Evolutionary conservation across 768 basidiomycete species (phyloP).

Genomic region (Coprinopsis cinerea): DNA sequence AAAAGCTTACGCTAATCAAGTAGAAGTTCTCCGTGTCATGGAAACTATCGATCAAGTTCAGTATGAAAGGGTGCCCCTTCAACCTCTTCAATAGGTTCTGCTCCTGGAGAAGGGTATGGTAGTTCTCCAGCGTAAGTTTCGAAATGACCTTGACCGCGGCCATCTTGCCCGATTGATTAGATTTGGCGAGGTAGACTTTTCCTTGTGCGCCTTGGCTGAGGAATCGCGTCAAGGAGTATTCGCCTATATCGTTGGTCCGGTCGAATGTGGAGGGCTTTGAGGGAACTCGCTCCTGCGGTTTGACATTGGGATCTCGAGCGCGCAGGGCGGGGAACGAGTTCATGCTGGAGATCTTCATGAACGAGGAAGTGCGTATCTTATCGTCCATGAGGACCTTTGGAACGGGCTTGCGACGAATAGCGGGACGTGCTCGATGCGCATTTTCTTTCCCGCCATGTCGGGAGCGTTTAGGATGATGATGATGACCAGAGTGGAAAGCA

Average conservation of each 20-base stretch:
- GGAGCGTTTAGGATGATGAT: not conserved
- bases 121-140: conserved; percentile 9
- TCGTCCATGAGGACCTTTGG: conserved; percentile 5
- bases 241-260: conserved; percentile 3
- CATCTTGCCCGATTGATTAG: not conserved
- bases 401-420: conserved; percentile 14
- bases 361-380: not conserved
- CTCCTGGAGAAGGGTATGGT: conserved; percentile 13
- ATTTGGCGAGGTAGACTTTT: conserved; percentile 13
- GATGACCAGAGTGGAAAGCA: not conserved
- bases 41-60: conserved; percentile 16
- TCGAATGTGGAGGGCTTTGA: not conserved
- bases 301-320: not conserved
- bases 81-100: conserved; percentile 15
- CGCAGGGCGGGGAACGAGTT: conserved; percentile 3
- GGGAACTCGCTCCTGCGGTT: not conserved
- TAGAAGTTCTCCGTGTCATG: conserved; percentile 18
- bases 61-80: conserved; percentile 10
- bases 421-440: not conserved
- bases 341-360: conserved; percentile 8
- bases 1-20: conserved; percentile 13
- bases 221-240: conserved; percentile 9
- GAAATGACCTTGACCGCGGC: conserved; percentile 15
- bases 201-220: conserved; percentile 15
- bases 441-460: conserved; percentile 7